These are phyloP conservation scores for Rosa multiflora DNA, from an alignment of 306 rosid genomes.

Conservation along the genomic window DNA sequence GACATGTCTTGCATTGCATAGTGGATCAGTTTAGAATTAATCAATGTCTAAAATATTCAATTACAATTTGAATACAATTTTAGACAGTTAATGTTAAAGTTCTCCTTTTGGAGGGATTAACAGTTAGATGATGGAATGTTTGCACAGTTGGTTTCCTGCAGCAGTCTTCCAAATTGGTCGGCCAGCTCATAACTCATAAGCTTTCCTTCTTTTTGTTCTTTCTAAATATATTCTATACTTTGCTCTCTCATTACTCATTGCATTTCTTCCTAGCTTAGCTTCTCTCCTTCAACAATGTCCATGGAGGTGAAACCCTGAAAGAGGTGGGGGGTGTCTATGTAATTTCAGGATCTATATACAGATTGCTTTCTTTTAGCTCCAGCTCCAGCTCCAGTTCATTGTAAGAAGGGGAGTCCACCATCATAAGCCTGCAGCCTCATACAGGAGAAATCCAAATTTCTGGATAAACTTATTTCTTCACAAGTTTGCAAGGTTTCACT, in stretches of 20 bases:
- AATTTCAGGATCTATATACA: conserved; percentile 23
- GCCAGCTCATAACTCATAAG: conserved; percentile 26
- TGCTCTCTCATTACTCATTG: conserved; percentile 1
- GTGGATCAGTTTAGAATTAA: neutral
- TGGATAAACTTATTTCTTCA: conserved; percentile 15
- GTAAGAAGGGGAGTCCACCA: conserved; percentile 1
- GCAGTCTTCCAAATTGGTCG: conserved; percentile 21
- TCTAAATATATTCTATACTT: conserved; percentile 11
- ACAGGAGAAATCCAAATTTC: conserved; percentile 26
- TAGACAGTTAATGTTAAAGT: conserved; percentile 17
- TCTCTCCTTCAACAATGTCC: conserved; percentile 12
- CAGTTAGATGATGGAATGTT: conserved; percentile 18
- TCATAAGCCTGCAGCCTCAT: neutral
- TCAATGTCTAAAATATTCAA: neutral
- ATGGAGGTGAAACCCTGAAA: conserved; percentile 29
- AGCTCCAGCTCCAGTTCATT: conserved; percentile 9
- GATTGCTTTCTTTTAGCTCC: conserved; percentile 14
- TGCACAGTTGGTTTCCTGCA: conserved; percentile 22
- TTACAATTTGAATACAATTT: neutral
- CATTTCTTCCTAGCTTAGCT: conserved; percentile 11
- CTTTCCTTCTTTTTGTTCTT: conserved; percentile 16
- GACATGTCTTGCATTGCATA: neutral
- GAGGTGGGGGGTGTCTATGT: conserved; percentile 41
- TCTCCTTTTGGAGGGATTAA: conserved; percentile 14
- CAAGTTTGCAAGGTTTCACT: conserved; percentile 21